phyloP scores from a whole-genome alignment of 495 filamentous ascomycete species.

The Penicillium crystallinum region DNA sequence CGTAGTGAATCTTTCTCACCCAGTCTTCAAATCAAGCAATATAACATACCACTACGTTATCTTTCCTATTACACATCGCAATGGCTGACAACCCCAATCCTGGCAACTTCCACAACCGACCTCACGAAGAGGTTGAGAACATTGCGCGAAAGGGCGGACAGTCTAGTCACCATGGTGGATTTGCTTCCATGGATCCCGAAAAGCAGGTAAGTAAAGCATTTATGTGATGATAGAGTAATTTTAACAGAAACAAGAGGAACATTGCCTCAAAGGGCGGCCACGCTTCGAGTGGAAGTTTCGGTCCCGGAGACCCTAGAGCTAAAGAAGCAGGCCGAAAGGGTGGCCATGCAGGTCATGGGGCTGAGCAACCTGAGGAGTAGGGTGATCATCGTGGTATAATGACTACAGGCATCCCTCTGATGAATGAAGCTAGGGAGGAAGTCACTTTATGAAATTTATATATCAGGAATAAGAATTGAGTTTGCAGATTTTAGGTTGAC shows the following conservation, averaged over 20 bases:
- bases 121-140: conserved; percentile 51
- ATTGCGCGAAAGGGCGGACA: conserved; percentile 52
- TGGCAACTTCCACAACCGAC: conserved; percentile 60
- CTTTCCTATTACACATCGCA: not conserved
- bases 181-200: conserved; percentile 34
- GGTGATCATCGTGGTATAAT: too few relatives aligned
- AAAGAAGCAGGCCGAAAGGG: conserved; percentile 47
- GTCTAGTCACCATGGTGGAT: conserved; percentile 32
- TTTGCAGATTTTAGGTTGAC: too few relatives aligned
- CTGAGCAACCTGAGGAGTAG: not conserved
- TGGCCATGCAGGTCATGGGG: conserved; percentile 12
- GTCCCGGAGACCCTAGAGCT: conserved; percentile 41
- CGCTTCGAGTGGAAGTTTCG: conserved; percentile 44
- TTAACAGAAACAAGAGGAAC: too few relatives aligned
- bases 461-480: too few relatives aligned
- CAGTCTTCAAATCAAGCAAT: too few relatives aligned
- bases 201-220: conserved; percentile 45
- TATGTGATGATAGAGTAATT: too few relatives aligned
- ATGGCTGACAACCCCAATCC: conserved; percentile 41
- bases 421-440: too few relatives aligned
- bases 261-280: conserved; percentile 50
- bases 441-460: too few relatives aligned
- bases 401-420: too few relatives aligned
- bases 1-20: too few relatives aligned
- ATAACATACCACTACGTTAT: too few relatives aligned